Evolutionary conservation across 345 rosid genomes (phyloP).

Genomic region (Arabidopsis suecica): DNA sequence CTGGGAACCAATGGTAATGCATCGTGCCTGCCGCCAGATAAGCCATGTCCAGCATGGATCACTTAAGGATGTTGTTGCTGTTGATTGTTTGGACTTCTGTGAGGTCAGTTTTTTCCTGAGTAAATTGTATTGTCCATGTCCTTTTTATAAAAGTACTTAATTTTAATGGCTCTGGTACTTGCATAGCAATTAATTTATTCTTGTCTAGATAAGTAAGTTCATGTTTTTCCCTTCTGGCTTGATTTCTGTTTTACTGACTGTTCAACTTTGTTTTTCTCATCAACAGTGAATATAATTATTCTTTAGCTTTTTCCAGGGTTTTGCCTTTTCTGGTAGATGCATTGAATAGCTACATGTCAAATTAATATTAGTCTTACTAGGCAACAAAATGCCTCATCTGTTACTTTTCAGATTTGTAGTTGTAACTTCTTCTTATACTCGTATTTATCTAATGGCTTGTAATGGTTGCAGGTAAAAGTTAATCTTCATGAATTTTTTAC

Average conservation of each 20-base stretch:
- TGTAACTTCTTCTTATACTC: background rate
- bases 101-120: slow-evolving; percentile 38
- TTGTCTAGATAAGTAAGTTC: background rate
- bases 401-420: background rate
- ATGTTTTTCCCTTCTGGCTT: slow-evolving; percentile 8
- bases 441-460: slow-evolving; percentile 14
- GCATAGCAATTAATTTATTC: background rate
- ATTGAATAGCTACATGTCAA: background rate
- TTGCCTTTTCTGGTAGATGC: background rate
- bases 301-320: background rate
- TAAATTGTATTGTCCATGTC: background rate
- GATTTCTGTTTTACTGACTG: background rate
- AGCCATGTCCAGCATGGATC: slow-evolving; percentile 44
- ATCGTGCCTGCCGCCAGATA: slow-evolving; percentile 69
- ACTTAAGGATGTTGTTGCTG: slow-evolving; percentile 54
- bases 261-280: background rate
- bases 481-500: slow-evolving; percentile 61
- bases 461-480: slow-evolving; percentile 53
- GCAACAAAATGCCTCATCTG: slow-evolving; percentile 4
- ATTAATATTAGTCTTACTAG: background rate
- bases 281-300: background rate
- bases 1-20: slow-evolving; percentile 90
- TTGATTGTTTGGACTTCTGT: slow-evolving; percentile 70
- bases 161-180: background rate
- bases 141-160: background rate